Base-by-base conservation (phyloP, 805 yeast species). In the Candida koratica region DNA sequence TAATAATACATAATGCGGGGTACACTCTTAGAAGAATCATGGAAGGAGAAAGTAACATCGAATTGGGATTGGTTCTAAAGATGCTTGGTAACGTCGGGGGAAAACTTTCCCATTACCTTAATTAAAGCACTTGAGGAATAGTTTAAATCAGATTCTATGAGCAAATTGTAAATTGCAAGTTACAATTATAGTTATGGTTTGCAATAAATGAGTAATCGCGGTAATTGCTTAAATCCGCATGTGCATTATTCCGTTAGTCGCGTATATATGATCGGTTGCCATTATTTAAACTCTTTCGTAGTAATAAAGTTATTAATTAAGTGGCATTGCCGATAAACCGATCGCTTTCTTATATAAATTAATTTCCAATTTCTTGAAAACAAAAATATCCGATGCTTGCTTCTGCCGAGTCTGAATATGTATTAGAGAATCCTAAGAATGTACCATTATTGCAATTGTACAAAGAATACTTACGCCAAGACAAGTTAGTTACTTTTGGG, bases 1-100 rank as follows among this genome's bases (percentile, higher is more conserved):
- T 89, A 17, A 59, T 89, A 35, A 64, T 87, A 60, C 89, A 89
- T 61, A 89, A 89, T 60, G 73, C 74, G 39, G 97, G 97, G 1
- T 89, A 89, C 63, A 82, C 96, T 0, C 87, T 89, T 33, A 97
- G 89, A 64, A 75, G 96, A 55, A 75, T 81, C 16, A 84, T 89
- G 47, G 75, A 79, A 53, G 97, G 96, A 4, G 82, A 86, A 18
- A 63, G 73, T 17, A 68, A 81, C 43, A 88, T 95, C 95, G 71
- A 81, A 2, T 61, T 75, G 40, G 61, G 85, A 23, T 72, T 84
- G 44, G n/a, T n/a, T n/a, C n/a, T n/a, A n/a, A 67, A 73, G 39
- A 73, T 76, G 12, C 82, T 89, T 51, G 88, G 87, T 10, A 81
- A 64, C 43, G 41, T 46, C 1, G 37, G 47, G 7, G 41, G 45